Evolutionary conservation across 371 early-diverging fungal genomes (phyloP), one percentile per base, ranked within the genome.

Genomic region (Apophysomyces ossiformis): DNA sequence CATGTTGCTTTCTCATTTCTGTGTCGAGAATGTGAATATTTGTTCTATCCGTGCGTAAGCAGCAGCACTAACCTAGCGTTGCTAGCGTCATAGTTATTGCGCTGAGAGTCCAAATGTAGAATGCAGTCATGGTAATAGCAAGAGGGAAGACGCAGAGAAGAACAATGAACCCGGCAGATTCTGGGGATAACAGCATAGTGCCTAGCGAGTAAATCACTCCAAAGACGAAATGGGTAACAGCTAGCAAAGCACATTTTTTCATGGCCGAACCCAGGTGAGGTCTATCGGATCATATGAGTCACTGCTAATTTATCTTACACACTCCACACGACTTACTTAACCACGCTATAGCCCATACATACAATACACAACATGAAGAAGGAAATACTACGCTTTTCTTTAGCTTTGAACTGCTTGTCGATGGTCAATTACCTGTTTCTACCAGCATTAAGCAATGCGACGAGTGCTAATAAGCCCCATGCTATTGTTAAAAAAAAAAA

Each of bases 321-420:
- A 15, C 58, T 38, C 4, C 26, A 7, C 6, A 16, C 21, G 1
- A 62, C 82, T 60, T 88, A 92, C 92, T 87, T 92, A 58, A 95
- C 92, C 39, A 98, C 97, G 60, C 99, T 96, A 72, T 95, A 98
- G 9, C 99, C 99, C 72, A 98, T 87, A 16, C 93, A 88, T 4
- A 98, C 97, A 57, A 98, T 93, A 39, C 97, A 78, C 7, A 98
- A 82, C 92, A 98, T 93, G 65, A 97, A 97, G 75, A 98, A 93
- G 2, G 97, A 95, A 65, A 96, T 76, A 66, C 93, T 82, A 36
- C 58, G 36, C 37, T 37, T 32, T 15, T 41, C 13, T 11, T 35
- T 36, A 56, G 54, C 15, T 39, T 47, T n/a, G 46, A n/a, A 4
- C 13, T 21, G 54, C 21, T 9, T 18, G 47, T 9, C 18, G 1